These are phyloP conservation scores for Cucumis variabilis DNA, from an alignment of 331 rosid genomes.

Conservation along the genomic window DNA sequence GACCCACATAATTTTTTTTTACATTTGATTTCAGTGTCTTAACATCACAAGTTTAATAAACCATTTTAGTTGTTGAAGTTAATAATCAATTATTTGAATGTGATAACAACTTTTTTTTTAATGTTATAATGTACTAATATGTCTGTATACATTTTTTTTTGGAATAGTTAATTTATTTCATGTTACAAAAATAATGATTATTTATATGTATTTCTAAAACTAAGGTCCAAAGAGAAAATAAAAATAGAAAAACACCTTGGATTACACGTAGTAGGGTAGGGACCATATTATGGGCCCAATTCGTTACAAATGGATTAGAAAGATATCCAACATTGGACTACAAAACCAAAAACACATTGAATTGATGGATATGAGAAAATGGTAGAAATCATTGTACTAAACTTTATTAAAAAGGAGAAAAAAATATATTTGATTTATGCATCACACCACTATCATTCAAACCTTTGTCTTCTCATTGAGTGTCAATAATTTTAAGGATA, in stretches of 20 bases:
- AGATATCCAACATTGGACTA: conserved; percentile 14
- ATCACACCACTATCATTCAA: background rate
- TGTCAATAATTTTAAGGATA: background rate
- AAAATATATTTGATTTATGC: background rate
- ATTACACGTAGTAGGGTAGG: background rate
- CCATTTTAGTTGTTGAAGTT: too few relatives aligned
- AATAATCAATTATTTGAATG: too few relatives aligned
- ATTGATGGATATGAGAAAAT: background rate
- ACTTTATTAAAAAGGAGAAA: background rate
- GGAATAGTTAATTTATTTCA: too few relatives aligned
- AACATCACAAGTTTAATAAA: too few relatives aligned
- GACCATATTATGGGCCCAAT: background rate
- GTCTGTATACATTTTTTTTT: too few relatives aligned
- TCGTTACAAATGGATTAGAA: background rate
- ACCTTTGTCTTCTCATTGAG: background rate
- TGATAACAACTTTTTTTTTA: background rate
- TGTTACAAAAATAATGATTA: too few relatives aligned
- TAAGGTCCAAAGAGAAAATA: background rate
- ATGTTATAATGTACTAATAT: background rate
- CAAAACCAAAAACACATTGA: background rate
- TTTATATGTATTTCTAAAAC: too few relatives aligned
- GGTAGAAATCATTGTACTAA: conserved; percentile 14
- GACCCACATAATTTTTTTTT: too few relatives aligned
- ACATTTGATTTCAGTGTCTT: too few relatives aligned
- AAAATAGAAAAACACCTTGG: background rate